These are phyloP conservation scores for Botrytis hyacinthi DNA, from an alignment of 2,329 filamentous ascomycete genomes.

Conservation along the genomic window DNA sequence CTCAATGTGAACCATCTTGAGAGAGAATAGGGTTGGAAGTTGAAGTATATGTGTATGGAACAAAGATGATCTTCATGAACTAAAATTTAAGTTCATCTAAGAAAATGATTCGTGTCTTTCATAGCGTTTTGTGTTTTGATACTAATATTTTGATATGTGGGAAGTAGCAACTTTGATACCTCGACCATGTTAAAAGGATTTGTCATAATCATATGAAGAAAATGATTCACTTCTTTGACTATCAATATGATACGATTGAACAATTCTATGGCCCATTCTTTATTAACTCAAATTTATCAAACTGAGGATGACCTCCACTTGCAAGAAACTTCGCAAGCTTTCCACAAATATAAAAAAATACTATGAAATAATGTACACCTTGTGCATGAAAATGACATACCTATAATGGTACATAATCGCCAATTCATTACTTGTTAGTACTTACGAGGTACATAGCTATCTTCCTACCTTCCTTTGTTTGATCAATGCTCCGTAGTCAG, in stretches of 20 bases:
- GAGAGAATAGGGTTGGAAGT: background rate
- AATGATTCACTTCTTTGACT: background rate
- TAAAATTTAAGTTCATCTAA: slow-evolving; percentile 5
- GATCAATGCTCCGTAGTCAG: background rate
- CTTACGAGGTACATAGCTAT: slow-evolving; percentile 8
- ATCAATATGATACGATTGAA: background rate
- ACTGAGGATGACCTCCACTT: background rate
- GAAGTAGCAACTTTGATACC: slow-evolving; percentile 14
- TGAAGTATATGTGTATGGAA: background rate
- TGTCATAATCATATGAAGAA: background rate
- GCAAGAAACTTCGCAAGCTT: slow-evolving; percentile 8
- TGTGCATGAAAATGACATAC: slow-evolving; percentile 13
- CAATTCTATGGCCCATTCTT: background rate
- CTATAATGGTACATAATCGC: background rate
- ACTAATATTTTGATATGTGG: slow-evolving; percentile 4
- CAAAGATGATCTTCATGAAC: background rate
- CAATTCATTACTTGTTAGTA: background rate
- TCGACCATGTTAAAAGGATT: slow-evolving; percentile 9
- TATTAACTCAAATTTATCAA: background rate
- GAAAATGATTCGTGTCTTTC: background rate
- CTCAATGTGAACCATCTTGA: slow-evolving; percentile 1
- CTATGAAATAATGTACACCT: slow-evolving; percentile 1
- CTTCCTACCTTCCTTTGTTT: slow-evolving; percentile 1
- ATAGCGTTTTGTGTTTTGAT: slow-evolving; percentile 2
- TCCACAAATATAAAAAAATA: background rate